Conservation (phyloP, 1,284 basidiomycete genomes). For the Malassezia nana region DNA sequence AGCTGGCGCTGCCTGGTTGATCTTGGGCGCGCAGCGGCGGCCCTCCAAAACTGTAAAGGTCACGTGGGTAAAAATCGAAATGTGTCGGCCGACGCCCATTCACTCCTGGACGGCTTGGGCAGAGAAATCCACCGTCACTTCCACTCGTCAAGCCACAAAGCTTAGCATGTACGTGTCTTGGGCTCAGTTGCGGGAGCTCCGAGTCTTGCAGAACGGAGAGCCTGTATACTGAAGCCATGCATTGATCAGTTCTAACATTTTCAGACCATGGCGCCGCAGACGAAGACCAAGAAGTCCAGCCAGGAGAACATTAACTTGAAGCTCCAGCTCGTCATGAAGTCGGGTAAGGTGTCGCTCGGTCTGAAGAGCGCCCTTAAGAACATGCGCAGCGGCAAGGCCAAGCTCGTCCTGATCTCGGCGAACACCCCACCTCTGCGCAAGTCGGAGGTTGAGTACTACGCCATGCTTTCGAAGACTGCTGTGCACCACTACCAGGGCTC, state of each 20-base stretch:
- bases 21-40: neutral
- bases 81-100: conserved; percentile 10
- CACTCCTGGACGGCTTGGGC: neutral
- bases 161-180: conserved; percentile 10
- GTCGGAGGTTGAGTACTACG: conserved; percentile 99
- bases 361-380: conserved; percentile 69
- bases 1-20: neutral
- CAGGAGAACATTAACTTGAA: conserved; percentile 85
- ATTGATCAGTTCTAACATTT: neutral
- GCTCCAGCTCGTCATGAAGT: conserved; percentile 97
- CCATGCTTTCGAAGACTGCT: conserved; percentile 90
- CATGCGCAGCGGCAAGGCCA: conserved; percentile 97
- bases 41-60: conserved; percentile 9
- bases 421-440: conserved; percentile 98
- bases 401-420: conserved; percentile 95
- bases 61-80: conserved; percentile 11
- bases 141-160: conserved; percentile 13
- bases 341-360: conserved; percentile 51
- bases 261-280: conserved; percentile 65
- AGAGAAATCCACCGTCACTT: neutral
- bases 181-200: neutral
- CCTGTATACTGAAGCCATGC: neutral
- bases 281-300: conserved; percentile 68
- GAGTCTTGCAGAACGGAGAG: neutral
- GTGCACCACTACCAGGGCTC: conserved; percentile 90